These are phyloP conservation scores for Diutina catenulata DNA, from an alignment of 1,139 yeast species.

Conservation along the genomic window DNA sequence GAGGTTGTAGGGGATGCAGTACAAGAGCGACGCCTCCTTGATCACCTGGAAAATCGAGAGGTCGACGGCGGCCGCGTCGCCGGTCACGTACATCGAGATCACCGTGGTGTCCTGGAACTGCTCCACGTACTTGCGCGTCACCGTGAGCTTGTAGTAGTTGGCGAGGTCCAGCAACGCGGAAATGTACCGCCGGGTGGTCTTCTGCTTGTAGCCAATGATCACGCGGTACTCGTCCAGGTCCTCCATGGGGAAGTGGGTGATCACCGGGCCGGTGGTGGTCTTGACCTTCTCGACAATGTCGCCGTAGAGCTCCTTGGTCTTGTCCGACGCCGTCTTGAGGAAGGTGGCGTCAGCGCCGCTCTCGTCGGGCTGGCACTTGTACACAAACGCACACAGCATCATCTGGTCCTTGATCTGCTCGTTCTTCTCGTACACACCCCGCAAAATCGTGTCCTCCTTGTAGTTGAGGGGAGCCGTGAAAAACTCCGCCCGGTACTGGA, in stretches of 20 bases:
- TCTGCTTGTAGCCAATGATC: conserved; percentile 79
- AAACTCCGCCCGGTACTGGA: conserved; percentile 68
- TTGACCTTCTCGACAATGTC: conserved; percentile 62
- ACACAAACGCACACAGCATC: conserved; percentile 76
- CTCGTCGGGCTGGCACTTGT: conserved; percentile 52
- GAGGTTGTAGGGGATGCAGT: conserved; percentile 80
- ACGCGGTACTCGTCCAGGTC: conserved; percentile 73
- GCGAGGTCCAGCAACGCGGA: conserved; percentile 83
- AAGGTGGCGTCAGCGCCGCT: conserved; percentile 59
- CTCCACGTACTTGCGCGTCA: conserved; percentile 88
- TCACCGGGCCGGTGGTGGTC: conserved; percentile 82
- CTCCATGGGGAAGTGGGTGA: conserved; percentile 74
- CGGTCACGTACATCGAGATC: conserved; percentile 74
- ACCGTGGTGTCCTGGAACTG: conserved; percentile 66
- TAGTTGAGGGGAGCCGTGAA: conserved; percentile 60
- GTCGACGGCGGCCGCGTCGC: conserved; percentile 42
- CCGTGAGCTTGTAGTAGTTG: conserved; percentile 76
- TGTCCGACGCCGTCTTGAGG: conserved; percentile 64
- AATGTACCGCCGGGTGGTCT: conserved; percentile 77
- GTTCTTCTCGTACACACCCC: conserved; percentile 26
- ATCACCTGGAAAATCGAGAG: conserved; percentile 82
- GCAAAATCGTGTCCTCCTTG: conserved; percentile 32
- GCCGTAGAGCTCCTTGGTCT: conserved; percentile 69
- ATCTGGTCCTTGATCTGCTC: conserved; percentile 28
- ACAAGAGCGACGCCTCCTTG: conserved; percentile 87